Percentiles rank a stretch among this genome's conserved stretches.
Conservation (phyloP, 352 stramenopile genomes). For the Peronospora belbahrii region DNA sequence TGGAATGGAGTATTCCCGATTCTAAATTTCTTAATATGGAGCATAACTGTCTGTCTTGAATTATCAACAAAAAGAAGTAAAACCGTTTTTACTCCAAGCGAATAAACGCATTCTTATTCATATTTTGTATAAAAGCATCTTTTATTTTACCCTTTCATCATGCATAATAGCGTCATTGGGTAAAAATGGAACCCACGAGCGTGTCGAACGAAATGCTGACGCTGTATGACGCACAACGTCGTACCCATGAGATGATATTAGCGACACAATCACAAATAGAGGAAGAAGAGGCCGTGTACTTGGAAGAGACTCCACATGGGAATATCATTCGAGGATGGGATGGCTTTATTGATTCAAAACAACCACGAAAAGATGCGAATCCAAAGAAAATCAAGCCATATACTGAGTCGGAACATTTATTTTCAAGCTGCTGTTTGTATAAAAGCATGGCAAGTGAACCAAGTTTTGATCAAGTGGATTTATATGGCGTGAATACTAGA, state of each 20-base stretch:
- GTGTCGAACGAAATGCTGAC: conserved; percentile 64
- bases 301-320: conserved; percentile 77
- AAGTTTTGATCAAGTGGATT: conserved; percentile 46
- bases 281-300: conserved; percentile 66
- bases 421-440: conserved; percentile 71
- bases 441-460: conserved; percentile 41
- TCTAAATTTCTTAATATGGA: too few relatives aligned
- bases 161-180: neutral
- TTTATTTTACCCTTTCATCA: too few relatives aligned
- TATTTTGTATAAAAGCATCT: too few relatives aligned
- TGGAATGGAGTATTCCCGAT: too few relatives aligned
- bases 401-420: conserved; percentile 67
- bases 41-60: too few relatives aligned
- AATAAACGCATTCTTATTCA: too few relatives aligned
- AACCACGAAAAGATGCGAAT: conserved; percentile 64
- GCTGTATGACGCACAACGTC: conserved; percentile 64
- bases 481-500: conserved; percentile 25
- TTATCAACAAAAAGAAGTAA: too few relatives aligned
- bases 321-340: conserved; percentile 87
- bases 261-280: conserved; percentile 70
- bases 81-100: too few relatives aligned
- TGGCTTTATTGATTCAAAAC: conserved; percentile 79
- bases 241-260: conserved; percentile 62
- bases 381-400: conserved; percentile 80
- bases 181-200: conserved; percentile 6